Evolutionary conservation across 306 rosid genomes (phyloP).

Genomic region (Vigna hirtella): DNA sequence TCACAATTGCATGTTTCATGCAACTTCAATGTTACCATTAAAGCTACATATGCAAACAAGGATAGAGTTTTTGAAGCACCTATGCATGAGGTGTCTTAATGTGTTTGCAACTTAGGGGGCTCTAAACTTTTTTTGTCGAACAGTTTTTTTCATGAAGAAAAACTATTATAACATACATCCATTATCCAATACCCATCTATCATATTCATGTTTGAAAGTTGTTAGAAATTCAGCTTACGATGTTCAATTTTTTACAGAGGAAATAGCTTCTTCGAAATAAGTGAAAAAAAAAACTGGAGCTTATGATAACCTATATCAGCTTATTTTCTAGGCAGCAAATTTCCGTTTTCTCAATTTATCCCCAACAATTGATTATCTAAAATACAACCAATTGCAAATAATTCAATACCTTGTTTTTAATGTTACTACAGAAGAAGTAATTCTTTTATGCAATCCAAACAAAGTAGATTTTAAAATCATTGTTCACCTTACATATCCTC

Average conservation of each 20-base stretch:
- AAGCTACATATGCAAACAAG: not conserved
- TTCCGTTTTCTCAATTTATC: not conserved
- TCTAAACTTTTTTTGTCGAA: too few species aligned
- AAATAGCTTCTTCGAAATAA: not conserved
- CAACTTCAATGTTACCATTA: slow-evolving; percentile 33
- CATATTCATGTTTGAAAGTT: not conserved
- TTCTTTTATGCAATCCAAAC: not conserved
- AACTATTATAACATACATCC: not conserved
- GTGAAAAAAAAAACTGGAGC: not conserved
- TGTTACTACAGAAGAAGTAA: not conserved
- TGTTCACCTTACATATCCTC: not conserved
- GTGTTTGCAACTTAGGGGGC: not conserved
- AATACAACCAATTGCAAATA: not conserved
- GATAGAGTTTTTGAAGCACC: slow-evolving; percentile 30
- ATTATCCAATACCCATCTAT: not conserved
- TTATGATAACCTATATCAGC: not conserved
- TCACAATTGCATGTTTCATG: slow-evolving; percentile 16
- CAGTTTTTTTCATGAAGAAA: not conserved
- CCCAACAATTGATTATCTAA: not conserved
- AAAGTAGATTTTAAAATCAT: not conserved
- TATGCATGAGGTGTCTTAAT: not conserved
- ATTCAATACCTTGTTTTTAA: not conserved
- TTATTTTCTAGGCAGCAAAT: not conserved
- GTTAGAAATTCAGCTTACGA: not conserved
- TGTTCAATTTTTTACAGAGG: not conserved